Evolutionary conservation across 2,329 filamentous ascomycete genomes (phyloP).

Genomic region (Esteya vermicola): DNA sequence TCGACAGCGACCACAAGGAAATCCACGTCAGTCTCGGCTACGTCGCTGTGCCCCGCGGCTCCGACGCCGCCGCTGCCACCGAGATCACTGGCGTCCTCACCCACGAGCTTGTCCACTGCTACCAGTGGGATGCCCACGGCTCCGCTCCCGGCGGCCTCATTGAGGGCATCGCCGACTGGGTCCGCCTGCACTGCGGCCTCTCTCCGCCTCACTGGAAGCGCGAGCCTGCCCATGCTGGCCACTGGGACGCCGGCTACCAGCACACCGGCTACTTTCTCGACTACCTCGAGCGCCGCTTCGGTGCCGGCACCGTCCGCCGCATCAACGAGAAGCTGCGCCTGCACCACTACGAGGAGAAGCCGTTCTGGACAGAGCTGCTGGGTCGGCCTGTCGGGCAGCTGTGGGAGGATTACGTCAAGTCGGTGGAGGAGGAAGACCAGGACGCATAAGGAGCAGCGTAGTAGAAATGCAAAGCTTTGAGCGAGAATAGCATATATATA

Average conservation of each 20-base stretch:
- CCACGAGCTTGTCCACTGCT: conserved; percentile 92
- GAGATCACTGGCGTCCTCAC: conserved; percentile 76
- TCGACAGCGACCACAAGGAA: conserved; percentile 81
- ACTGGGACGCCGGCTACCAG: conserved; percentile 87
- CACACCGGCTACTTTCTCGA: conserved; percentile 83
- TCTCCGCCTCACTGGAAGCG: conserved; percentile 73
- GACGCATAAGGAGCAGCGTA: neutral
- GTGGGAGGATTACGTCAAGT: conserved; percentile 56
- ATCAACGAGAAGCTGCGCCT: conserved; percentile 54
- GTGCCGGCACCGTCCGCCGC: conserved; percentile 41
- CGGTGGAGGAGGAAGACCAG: conserved; percentile 12
- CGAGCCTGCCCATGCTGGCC: conserved; percentile 25
- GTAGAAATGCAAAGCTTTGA: neutral
- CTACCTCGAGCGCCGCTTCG: conserved; percentile 60
- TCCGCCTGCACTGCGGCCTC: conserved; percentile 59
- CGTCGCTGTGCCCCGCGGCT: conserved; percentile 30
- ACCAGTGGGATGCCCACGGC: conserved; percentile 58
- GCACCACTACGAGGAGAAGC: conserved; percentile 47
- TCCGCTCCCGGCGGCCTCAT: conserved; percentile 62
- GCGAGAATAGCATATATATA: too few species aligned
- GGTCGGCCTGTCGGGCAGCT: conserved; percentile 52
- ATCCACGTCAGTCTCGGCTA: conserved; percentile 78
- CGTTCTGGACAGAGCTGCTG: conserved; percentile 55
- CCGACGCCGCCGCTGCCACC: conserved; percentile 24
- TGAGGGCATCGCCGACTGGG: conserved; percentile 89